A percentile compares a stretch with the other conserved stretches of the same genome.
These are phyloP conservation scores for Nothophytophthora sp. DNA, from an alignment of 352 stramenopile genomes.

Conservation along the genomic window DNA sequence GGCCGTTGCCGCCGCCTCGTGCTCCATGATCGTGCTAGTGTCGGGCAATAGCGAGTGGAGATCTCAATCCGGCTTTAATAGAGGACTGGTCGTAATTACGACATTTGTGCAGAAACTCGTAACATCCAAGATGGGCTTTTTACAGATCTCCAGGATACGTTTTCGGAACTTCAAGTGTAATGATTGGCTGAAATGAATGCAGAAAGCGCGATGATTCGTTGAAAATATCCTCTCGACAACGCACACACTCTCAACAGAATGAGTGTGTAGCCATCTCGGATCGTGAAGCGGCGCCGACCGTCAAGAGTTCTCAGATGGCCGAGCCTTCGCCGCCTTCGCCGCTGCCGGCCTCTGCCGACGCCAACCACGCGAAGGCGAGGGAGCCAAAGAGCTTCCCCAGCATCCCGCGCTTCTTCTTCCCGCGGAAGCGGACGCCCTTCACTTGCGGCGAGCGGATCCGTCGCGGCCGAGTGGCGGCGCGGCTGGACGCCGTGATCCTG, in stretches of 20 bases:
- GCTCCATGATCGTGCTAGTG: slow-evolving; percentile 26
- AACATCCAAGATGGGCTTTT: too few relatives aligned
- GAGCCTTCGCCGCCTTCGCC: not conserved
- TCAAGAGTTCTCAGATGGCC: too few relatives aligned
- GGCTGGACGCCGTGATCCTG: slow-evolving; percentile 22
- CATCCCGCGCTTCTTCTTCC: slow-evolving; percentile 56
- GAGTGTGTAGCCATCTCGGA: slow-evolving; percentile 16
- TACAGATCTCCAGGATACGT: too few relatives aligned
- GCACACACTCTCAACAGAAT: too few relatives aligned
- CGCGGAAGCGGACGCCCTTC: slow-evolving; percentile 25
- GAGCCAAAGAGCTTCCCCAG: slow-evolving; percentile 5
- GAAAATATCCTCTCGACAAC: too few relatives aligned
- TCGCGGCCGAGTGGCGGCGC: slow-evolving; percentile 9
- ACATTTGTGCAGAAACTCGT: too few relatives aligned
- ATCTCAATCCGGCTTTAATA: slow-evolving; percentile 6
- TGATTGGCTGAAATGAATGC: too few relatives aligned
- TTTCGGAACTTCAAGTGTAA: too few relatives aligned
- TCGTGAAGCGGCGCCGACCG: too few relatives aligned
- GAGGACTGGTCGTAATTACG: too few relatives aligned
- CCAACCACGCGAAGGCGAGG: not conserved
- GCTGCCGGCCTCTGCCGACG: not conserved
- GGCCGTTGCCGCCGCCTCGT: slow-evolving; percentile 4
- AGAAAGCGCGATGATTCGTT: slow-evolving; percentile 16
- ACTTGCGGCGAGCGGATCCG: slow-evolving; percentile 24
- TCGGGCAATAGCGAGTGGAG: slow-evolving; percentile 5